These are phyloP conservation scores for Candida dajiaensis DNA, from an alignment of 805 yeast genomes.

Conservation along the genomic window DNA sequence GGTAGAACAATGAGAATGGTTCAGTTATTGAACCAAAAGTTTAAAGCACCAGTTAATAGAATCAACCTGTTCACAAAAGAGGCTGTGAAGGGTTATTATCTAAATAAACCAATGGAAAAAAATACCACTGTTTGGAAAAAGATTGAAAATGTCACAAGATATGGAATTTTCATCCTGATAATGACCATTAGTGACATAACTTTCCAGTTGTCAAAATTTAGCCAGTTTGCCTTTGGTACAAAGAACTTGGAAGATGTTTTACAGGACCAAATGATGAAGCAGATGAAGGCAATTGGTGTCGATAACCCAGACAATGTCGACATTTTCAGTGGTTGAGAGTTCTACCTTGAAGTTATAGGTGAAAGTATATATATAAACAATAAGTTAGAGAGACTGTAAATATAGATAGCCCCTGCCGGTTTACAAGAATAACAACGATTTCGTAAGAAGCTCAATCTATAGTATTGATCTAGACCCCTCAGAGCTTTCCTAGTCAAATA, in stretches of 20 bases:
- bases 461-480: too few species aligned
- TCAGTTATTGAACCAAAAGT: constrained; percentile 58
- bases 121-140: background rate
- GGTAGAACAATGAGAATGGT: constrained; percentile 71
- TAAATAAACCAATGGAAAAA: constrained; percentile 11
- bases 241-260: constrained; percentile 21
- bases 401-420: too few species aligned
- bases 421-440: too few species aligned
- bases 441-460: too few species aligned
- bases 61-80: constrained; percentile 55
- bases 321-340: constrained; percentile 13
- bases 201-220: constrained; percentile 14
- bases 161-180: constrained; percentile 14
- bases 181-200: constrained; percentile 19
- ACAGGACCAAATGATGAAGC: constrained; percentile 15
- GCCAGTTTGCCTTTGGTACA: constrained; percentile 17
- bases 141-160: constrained; percentile 12
- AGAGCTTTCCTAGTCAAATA: too few species aligned
- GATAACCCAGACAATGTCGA: constrained; percentile 21
- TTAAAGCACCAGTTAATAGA: constrained; percentile 73
- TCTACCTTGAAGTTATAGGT: too few species aligned
- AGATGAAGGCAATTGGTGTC: constrained; percentile 22
- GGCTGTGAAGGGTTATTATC: constrained; percentile 33
- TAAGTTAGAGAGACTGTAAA: too few species aligned
- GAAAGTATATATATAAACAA: too few species aligned